Evolutionary conservation across 495 filamentous ascomycete genomes (phyloP).

Genomic region (Tuber melanosporum): DNA sequence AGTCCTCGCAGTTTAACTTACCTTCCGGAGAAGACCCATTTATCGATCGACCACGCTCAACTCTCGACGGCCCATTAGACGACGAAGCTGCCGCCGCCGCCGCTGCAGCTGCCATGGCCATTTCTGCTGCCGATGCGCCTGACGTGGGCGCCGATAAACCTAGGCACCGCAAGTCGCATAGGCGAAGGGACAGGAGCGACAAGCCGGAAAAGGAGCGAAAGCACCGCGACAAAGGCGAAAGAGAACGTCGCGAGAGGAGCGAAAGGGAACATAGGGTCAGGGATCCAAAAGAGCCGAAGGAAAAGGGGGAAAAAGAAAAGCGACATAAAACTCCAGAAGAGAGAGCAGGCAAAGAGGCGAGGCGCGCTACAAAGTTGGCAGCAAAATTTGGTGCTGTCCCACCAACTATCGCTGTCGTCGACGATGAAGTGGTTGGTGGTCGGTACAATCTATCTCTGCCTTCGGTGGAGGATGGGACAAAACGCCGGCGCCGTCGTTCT

Average conservation of each 20-base stretch:
- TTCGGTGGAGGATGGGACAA: constrained; percentile 23
- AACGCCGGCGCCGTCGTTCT: constrained; percentile 10
- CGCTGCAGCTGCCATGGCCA: constrained; percentile 24
- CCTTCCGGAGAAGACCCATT: constrained; percentile 11
- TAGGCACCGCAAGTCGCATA: constrained; percentile 30
- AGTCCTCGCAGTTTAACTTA: constrained; percentile 9
- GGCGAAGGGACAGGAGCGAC: constrained; percentile 29
- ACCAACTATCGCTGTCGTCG: constrained; percentile 14
- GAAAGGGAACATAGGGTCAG: constrained; percentile 23
- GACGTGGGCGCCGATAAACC: constrained; percentile 13
- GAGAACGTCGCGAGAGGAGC: constrained; percentile 12
- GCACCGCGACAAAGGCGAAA: constrained; percentile 19
- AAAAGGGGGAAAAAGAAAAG: constrained; percentile 21
- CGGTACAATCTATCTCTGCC: constrained; percentile 21
- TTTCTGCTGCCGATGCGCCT: constrained; percentile 19
- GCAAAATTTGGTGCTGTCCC: constrained; percentile 20
- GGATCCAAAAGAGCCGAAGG: constrained; percentile 19
- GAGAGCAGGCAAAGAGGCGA: constrained; percentile 27
- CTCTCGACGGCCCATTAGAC: constrained; percentile 22
- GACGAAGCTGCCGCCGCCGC: constrained; percentile 30
- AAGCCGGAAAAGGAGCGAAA: constrained; percentile 27
- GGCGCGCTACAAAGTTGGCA: constrained; percentile 26
- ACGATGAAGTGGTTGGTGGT: constrained; percentile 9
- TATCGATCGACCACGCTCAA: constrained; percentile 9
- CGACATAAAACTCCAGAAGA: constrained; percentile 31